Percentiles rank a stretch among this genome's conserved stretches.
Conservation (phyloP, 345 rosid species). For the Eucalyptus rudis region DNA sequence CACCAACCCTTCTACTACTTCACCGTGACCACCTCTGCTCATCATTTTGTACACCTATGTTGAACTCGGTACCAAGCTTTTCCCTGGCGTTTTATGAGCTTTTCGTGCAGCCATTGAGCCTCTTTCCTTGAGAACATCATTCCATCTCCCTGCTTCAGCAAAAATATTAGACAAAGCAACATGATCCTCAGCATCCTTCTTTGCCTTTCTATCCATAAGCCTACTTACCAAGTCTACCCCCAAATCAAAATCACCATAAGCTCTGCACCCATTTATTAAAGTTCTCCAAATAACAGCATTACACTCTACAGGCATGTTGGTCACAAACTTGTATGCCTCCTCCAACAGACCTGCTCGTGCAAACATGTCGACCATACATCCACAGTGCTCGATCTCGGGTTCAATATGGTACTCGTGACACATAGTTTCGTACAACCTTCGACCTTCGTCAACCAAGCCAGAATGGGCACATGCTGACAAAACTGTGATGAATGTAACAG, state of each 20-base stretch:
- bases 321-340: constrained; percentile 4
- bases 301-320: constrained; percentile 2
- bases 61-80: neutral
- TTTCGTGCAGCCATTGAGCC: neutral
- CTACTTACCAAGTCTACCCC: constrained; percentile 1
- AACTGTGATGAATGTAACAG: constrained; percentile 11
- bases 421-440: neutral
- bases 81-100: constrained; percentile 4
- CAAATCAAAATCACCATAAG: neutral
- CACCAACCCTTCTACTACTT: neutral
- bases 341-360: constrained; percentile 14
- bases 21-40: neutral
- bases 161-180: constrained; percentile 1
- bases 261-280: constrained; percentile 4
- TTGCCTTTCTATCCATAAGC: neutral
- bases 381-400: constrained; percentile 7
- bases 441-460: constrained; percentile 10
- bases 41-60: neutral
- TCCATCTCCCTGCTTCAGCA: constrained; percentile 11
- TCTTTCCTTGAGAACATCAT: constrained; percentile 2
- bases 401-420: neutral
- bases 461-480: constrained; percentile 10
- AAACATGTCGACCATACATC: constrained; percentile 14
- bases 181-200: neutral
- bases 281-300: constrained; percentile 6